These are phyloP conservation scores for Ruellia speciosa DNA, from an alignment of 305 asterid species.

Conservation along the genomic window DNA sequence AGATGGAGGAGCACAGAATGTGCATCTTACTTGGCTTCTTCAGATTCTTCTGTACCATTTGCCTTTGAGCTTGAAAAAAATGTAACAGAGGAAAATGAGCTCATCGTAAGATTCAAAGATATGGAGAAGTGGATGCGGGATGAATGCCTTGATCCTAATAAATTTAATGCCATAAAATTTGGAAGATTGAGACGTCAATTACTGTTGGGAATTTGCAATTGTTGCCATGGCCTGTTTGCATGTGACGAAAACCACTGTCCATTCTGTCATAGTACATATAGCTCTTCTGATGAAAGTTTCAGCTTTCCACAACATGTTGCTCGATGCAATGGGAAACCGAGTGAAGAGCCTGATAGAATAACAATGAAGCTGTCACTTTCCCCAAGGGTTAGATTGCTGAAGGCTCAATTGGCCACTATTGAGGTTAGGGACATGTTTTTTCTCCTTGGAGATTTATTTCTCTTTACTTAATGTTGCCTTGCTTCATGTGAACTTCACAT, in stretches of 20 bases:
- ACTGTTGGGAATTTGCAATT: conserved; percentile 50
- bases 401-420: conserved; percentile 55
- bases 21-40: conserved; percentile 17
- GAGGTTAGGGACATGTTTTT: conserved; percentile 36
- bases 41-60: conserved; percentile 28
- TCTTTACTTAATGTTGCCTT: background rate
- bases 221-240: conserved; percentile 39
- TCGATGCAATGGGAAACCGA: conserved; percentile 36
- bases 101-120: conserved; percentile 40
- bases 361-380: conserved; percentile 37
- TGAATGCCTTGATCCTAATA: conserved; percentile 41
- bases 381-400: conserved; percentile 50
- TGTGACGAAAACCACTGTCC: conserved; percentile 52
- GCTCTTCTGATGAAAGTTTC: conserved; percentile 19
- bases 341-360: conserved; percentile 24
- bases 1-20: background rate
- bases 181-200: conserved; percentile 37
- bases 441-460: conserved; percentile 10
- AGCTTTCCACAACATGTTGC: conserved; percentile 41
- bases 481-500: background rate
- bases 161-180: conserved; percentile 36
- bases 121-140: conserved; percentile 72
- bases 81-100: conserved; percentile 30
- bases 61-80: conserved; percentile 25
- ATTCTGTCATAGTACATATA: conserved; percentile 40